phyloP scores from a whole-genome alignment of 83 land plant species.

The Diphasiastrum complanatum region DNA sequence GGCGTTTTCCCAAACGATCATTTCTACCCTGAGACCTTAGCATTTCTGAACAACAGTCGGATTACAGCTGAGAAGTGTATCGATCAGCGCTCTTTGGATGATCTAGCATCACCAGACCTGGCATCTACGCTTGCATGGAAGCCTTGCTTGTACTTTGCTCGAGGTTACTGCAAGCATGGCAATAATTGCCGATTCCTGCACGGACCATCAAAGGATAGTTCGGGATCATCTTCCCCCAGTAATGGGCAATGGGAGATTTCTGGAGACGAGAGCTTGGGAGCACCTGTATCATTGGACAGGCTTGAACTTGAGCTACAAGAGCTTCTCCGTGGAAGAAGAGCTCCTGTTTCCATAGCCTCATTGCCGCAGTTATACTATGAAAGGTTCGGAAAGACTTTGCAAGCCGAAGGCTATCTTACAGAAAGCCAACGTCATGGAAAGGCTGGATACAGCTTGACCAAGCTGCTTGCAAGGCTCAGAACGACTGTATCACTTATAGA shows the following conservation, averaged over 20 bases:
- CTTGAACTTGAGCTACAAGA: conserved; percentile 26
- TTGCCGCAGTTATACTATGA: conserved; percentile 32
- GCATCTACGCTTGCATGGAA: conserved; percentile 19
- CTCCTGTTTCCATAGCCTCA: conserved; percentile 29
- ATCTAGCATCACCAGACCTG: neutral
- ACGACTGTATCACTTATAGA: conserved; percentile 29
- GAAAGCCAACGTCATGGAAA: conserved; percentile 38
- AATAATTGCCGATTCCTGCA: conserved; percentile 27
- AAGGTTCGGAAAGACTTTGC: conserved; percentile 24
- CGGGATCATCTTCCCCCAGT: neutral
- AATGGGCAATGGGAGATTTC: neutral
- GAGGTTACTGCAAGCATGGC: conserved; percentile 37
- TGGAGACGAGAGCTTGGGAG: neutral
- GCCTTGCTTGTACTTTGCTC: conserved; percentile 32
- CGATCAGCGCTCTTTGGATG: neutral
- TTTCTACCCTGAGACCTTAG: conserved; percentile 12
- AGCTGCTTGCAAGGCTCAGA: conserved; percentile 22
- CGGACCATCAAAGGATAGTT: neutral
- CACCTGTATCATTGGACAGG: conserved; percentile 17
- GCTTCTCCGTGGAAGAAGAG: conserved; percentile 20
- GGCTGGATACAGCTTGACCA: conserved; percentile 33
- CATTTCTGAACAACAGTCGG: conserved; percentile 10
- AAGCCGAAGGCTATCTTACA: conserved; percentile 33
- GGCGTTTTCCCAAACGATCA: conserved; percentile 14
- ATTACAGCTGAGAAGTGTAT: neutral